Evolutionary conservation across 2,329 filamentous ascomycete species (phyloP), one percentile per base, ranked within the genome.

Genomic region (Stromatinia cepivora): DNA sequence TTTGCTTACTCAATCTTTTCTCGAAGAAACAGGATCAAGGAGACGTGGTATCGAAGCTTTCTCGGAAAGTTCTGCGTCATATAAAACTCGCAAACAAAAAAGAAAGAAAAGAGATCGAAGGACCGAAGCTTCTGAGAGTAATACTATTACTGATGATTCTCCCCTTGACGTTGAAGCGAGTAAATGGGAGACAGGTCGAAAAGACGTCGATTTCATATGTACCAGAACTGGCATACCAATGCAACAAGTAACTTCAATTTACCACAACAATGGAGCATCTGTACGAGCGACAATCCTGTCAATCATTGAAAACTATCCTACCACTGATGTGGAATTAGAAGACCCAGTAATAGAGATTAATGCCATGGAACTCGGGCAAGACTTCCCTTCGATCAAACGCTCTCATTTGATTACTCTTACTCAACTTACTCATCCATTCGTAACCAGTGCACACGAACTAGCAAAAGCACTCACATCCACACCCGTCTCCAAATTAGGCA

Each of bases 11-110:
- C 84, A 92, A 20, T 88, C 91, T 28, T 93, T 90, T 76, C 88
- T 97, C 6, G 88, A 92, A 70, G 87, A 93, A 69, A 85, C 83
- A 0, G 86, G 86, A 0, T 83, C 87, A 67, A 82, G 85, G 1
- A 82, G 84, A 1, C 94, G 91, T 77, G 92, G 93, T 0, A 83
- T 97, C n/a, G 93, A 97, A 70, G 93, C 87, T 0, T 97, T 97
- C 77, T 88, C 87, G 31, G 84, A 87, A 52, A 45, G 59, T 31
- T 84, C 84, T 0, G 84, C 61, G 13, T 34, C 63, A 17, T 25
- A 71, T 22, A 70, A 69, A 62, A 58, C 52, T 66, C 74, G 71
- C 22, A 83, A 82, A 71, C 78, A 77, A 46, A 84, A 82, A 72
- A 80, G 76, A 70, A 82, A 81, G 71, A 79, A 67, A 75, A 77